phyloP scores from a whole-genome alignment of 345 rosid species.

The Boechera retrofracta region DNA sequence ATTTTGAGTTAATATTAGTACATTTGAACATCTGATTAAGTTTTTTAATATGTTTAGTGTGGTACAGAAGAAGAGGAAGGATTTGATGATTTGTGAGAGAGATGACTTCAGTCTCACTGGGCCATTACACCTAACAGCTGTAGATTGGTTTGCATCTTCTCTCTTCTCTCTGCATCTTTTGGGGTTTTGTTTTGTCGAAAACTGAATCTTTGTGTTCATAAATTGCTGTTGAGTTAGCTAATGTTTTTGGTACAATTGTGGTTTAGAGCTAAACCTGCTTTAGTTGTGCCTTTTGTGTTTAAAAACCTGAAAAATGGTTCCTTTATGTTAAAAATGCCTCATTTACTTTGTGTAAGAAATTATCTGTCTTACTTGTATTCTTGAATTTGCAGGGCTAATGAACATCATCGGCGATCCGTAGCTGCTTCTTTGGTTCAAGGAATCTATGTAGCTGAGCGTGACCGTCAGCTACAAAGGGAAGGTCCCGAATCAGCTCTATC shows the following conservation, averaged over 20 bases:
- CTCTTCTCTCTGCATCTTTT: background rate
- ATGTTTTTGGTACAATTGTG: conserved; percentile 4
- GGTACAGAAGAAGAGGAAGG: conserved; percentile 26
- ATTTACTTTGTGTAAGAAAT: background rate
- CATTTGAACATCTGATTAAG: background rate
- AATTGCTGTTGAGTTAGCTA: background rate
- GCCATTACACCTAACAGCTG: conserved; percentile 62
- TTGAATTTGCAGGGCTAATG: conserved; percentile 62
- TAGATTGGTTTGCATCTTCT: conserved; percentile 64
- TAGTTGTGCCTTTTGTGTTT: background rate
- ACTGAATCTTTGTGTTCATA: background rate
- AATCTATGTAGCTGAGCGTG: conserved; percentile 77
- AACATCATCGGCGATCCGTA: conserved; percentile 68
- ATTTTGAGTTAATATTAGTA: no score
- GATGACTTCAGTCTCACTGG: conserved; percentile 71
- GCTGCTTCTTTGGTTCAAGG: conserved; percentile 87
- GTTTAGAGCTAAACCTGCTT: conserved; percentile 3
- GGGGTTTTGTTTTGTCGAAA: background rate
- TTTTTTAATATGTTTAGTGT: background rate
- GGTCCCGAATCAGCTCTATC: conserved; percentile 64
- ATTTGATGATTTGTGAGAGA: conserved; percentile 65
- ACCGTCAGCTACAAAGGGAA: conserved; percentile 78
- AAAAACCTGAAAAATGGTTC: background rate
- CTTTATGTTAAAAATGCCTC: background rate
- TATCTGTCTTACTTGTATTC: background rate